These are phyloP conservation scores for Vaccinium corymbosum DNA, from an alignment of 148 eudicot species.

Conservation along the genomic window DNA sequence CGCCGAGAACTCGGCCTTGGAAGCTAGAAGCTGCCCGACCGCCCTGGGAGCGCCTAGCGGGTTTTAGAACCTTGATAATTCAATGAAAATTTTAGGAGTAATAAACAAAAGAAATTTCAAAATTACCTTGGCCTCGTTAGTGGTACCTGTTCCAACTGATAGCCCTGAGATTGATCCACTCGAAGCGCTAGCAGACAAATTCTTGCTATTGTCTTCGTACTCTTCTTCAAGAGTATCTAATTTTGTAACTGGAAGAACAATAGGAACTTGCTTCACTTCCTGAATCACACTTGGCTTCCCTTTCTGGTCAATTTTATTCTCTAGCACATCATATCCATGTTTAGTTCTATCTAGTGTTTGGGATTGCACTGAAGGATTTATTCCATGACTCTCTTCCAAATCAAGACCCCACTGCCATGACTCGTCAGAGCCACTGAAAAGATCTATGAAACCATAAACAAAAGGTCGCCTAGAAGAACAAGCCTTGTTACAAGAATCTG, in stretches of 20 bases:
- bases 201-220: slow-evolving; percentile 52
- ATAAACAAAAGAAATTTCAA: slow-evolving; percentile 9
- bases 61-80: not conserved
- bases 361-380: slow-evolving; percentile 37
- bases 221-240: slow-evolving; percentile 64
- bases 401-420: slow-evolving; percentile 74
- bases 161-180: slow-evolving; percentile 39
- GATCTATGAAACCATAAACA: slow-evolving; percentile 77
- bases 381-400: slow-evolving; percentile 41
- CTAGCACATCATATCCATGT: slow-evolving; percentile 45
- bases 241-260: slow-evolving; percentile 25
- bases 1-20: too few species aligned
- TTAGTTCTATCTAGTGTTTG: slow-evolving; percentile 34
- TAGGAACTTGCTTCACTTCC: slow-evolving; percentile 35
- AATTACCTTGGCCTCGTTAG: slow-evolving; percentile 33
- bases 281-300: slow-evolving; percentile 43
- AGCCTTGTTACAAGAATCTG: slow-evolving; percentile 32
- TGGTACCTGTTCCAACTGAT: slow-evolving; percentile 36
- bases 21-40: too few species aligned
- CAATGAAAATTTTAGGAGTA: not conserved
- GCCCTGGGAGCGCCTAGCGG: too few species aligned
- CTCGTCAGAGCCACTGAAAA: slow-evolving; percentile 85
- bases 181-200: slow-evolving; percentile 35
- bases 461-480: slow-evolving; percentile 47
- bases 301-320: slow-evolving; percentile 51